Base-by-base conservation (phyloP, 2,329 filamentous ascomycete species). In the Nemania serpens region DNA sequence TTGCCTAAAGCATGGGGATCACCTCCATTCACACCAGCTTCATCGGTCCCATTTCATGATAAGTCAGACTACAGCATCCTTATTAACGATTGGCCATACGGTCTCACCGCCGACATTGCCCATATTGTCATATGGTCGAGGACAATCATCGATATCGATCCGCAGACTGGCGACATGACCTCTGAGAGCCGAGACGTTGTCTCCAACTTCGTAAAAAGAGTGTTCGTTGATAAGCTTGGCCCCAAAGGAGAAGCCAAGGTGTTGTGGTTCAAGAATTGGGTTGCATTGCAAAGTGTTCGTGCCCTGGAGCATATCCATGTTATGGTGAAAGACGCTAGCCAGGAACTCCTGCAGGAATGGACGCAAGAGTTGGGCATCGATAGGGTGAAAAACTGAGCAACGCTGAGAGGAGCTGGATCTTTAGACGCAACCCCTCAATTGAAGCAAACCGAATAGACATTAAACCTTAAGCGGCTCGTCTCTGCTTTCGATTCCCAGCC, bases 221-320 rank as follows among this genome's bases (percentile, higher is more conserved):
- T 83, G 15, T 97, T 97, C 72, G 78, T 84, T 36, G 79, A 83
- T n/a, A 77, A 75, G 33, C 76, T 91, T 12, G 82, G 81, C 0
- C 73, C 75, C 0, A 77, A 75, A 3, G 82, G 81, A n/a, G 75
- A 77, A 58, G 76, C 81, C 5, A 78, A 77, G 50, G 85, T 89
- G 46, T 74, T 93, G 62, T 98, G 93, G 92, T 97, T 97, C 78
- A 96, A 94, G 82, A 97, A 97, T 70, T 97, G 93, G 93, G 88
- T 87, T 61, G 87, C 88, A 25, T 78, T 97, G 73, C 96, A 97
- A 79, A 96, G 91, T 69, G 90, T 97, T 43, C 86, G 93, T 69
- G 85, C 90, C 2, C 81, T 97, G 48, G 93, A 97, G 78, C 94
- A 97, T 74, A 88, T 97, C 70, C 94, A 98, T 75, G 87, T 98